Evolutionary conservation across 352 stramenopile species (phyloP).

Genomic region (Phytophthora boehmeriae): DNA sequence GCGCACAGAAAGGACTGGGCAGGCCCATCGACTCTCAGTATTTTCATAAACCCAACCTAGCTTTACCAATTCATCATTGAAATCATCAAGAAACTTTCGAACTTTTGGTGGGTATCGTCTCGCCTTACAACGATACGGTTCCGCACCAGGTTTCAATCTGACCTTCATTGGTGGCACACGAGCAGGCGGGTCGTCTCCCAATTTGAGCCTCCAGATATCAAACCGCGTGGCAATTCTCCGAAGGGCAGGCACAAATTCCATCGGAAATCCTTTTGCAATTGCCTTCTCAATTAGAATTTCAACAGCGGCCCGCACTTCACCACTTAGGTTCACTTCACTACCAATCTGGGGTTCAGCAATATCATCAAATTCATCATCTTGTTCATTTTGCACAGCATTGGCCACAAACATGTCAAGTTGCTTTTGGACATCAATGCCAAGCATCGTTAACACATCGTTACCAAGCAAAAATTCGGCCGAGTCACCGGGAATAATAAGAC

Average conservation of each 20-base stretch:
- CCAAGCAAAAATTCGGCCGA: background rate
- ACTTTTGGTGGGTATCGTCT: too few relatives aligned
- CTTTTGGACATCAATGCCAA: background rate
- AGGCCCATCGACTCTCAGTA: too few relatives aligned
- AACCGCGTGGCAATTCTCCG: conserved; percentile 1
- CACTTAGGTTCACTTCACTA: background rate
- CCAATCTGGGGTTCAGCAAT: background rate
- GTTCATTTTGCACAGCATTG: background rate
- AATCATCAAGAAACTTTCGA: too few relatives aligned
- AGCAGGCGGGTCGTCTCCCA: conserved; percentile 2
- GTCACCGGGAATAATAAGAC: background rate
- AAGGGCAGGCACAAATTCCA: background rate
- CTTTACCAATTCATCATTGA: too few relatives aligned
- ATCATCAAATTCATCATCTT: background rate
- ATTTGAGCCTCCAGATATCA: background rate
- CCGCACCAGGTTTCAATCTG: conserved; percentile 1
- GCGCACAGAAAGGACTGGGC: too few relatives aligned
- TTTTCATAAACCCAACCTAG: too few relatives aligned
- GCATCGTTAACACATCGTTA: background rate
- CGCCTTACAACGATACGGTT: too few relatives aligned
- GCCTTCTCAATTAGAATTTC: background rate
- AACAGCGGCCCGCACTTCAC: background rate
- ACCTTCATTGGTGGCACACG: background rate
- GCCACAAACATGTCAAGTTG: background rate
- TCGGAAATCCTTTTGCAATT: conserved; percentile 3